These are phyloP conservation scores for Emmonsiellopsis sp. DNA, from an alignment of 2,329 filamentous ascomycete genomes.

Conservation along the genomic window DNA sequence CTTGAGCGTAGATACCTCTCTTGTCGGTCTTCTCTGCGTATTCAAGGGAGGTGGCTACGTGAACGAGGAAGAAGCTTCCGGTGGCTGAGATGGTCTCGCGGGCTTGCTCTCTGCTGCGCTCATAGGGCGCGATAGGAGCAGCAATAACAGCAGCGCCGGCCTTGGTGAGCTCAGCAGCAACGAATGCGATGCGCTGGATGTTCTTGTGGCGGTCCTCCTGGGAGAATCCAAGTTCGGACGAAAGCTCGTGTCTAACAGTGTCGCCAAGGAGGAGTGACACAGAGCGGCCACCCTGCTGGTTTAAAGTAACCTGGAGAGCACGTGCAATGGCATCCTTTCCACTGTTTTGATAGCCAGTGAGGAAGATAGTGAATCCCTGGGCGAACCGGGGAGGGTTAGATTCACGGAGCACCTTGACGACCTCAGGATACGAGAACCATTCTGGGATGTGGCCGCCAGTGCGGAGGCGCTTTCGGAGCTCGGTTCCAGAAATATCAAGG, in stretches of 20 bases:
- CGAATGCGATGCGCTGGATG: conserved; percentile 92
- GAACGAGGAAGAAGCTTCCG: conserved; percentile 88
- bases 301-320: conserved; percentile 90
- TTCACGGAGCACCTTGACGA: conserved; percentile 91
- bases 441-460: conserved; percentile 92
- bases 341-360: conserved; percentile 92
- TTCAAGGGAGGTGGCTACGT: conserved; percentile 88
- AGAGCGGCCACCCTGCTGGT: conserved; percentile 92
- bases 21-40: conserved; percentile 93
- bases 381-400: conserved; percentile 83
- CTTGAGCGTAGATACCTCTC: conserved; percentile 77
- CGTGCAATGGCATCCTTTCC: conserved; percentile 96
- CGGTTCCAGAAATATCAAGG: conserved; percentile 76
- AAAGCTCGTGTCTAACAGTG: conserved; percentile 87
- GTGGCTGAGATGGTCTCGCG: conserved; percentile 69
- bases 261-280: conserved; percentile 93
- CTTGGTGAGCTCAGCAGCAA: conserved; percentile 87
- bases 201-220: conserved; percentile 88
- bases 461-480: conserved; percentile 83
- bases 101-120: conserved; percentile 65
- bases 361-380: conserved; percentile 97
- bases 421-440: conserved; percentile 99
- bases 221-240: conserved; percentile 90
- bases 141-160: conserved; percentile 92
- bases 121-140: conserved; percentile 90